Conservation (phyloP, 2,329 filamentous ascomycete genomes). For the Ceratocystis colombiana region DNA sequence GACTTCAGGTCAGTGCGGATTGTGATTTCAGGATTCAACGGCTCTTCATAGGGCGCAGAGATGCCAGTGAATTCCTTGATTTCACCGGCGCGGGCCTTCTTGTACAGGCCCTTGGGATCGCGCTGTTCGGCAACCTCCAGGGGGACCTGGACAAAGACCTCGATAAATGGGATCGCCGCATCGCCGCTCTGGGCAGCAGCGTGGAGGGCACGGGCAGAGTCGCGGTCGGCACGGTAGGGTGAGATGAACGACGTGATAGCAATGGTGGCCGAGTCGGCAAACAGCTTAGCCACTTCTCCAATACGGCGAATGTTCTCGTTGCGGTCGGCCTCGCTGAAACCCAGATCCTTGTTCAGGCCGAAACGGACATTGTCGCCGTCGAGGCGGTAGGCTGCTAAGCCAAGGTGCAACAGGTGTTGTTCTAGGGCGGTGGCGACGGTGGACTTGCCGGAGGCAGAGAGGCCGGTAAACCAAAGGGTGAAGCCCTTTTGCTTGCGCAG, state of each 20-base stretch:
- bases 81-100: slow-evolving; percentile 85
- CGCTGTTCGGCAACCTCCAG: slow-evolving; percentile 87
- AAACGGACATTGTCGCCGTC: slow-evolving; percentile 98
- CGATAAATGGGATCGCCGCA: slow-evolving; percentile 74
- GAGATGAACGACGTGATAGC: slow-evolving; percentile 96
- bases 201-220: slow-evolving; percentile 73
- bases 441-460: slow-evolving; percentile 93
- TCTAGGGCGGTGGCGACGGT: slow-evolving; percentile 94
- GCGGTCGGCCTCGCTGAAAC: slow-evolving; percentile 83
- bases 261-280: slow-evolving; percentile 79
- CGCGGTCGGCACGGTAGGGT: slow-evolving; percentile 78
- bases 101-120: slow-evolving; percentile 95
- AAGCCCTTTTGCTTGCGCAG: slow-evolving; percentile 76
- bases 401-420: slow-evolving; percentile 85
- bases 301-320: slow-evolving; percentile 98
- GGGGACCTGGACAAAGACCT: slow-evolving; percentile 87
- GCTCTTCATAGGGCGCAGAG: slow-evolving; percentile 88
- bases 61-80: slow-evolving; percentile 98
- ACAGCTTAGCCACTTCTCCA: slow-evolving; percentile 91
- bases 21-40: slow-evolving; percentile 73
- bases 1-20: slow-evolving; percentile 72
- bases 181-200: slow-evolving; percentile 44
- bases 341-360: slow-evolving; percentile 94
- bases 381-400: slow-evolving; percentile 76
- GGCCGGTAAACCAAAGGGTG: slow-evolving; percentile 95